Base-by-base conservation (phyloP, 192 early-diverging fungal species). In the Coemansia umbellata region DNA sequence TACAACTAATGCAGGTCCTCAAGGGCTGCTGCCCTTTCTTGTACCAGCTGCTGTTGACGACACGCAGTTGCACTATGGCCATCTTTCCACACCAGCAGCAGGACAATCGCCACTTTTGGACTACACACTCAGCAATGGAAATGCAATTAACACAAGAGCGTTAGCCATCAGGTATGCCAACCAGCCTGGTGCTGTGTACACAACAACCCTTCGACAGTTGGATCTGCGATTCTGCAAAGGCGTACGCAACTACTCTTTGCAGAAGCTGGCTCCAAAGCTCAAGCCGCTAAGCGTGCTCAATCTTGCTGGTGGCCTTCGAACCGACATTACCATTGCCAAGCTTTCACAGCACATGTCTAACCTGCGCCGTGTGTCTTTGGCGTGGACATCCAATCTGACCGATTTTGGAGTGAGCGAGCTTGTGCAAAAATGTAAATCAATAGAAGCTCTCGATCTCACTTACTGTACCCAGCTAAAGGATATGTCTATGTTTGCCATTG, bases 151-250 rank as follows among this genome's bases (percentile, higher is more conserved):
- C n/a, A n/a, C n/a, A n/a, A n/a, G n/a, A n/a, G n/a, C n/a, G n/a
- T n/a, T n/a, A n/a, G n/a, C n/a, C n/a, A n/a, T n/a, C n/a, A n/a
- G n/a, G n/a, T n/a, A n/a, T n/a, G n/a, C n/a, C n/a, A n/a, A n/a
- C n/a, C n/a, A n/a, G n/a, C n/a, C n/a, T n/a, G n/a, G n/a, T n/a
- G n/a, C n/a, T n/a, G n/a, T n/a, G n/a, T n/a, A n/a, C n/a, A n/a
- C n/a, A n/a, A n/a, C n/a, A n/a, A n/a, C 71, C 21, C 58, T 84
- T 37, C 71, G 60, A 23, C 58, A 73, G 18, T 64, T 84, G 31
- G 80, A 84, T 37, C 58, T 84, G 47, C 49, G 74, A 14, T 84
- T 84, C 57, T 81, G 80, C 66, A 78, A 80, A 44, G 80, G 82
- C 35, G 63, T 81, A n/a, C 68, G 72, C 31, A 80, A 81, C 71